Base-by-base conservation (phyloP, 148 eudicot genomes). In the Cornus florida region DNA sequence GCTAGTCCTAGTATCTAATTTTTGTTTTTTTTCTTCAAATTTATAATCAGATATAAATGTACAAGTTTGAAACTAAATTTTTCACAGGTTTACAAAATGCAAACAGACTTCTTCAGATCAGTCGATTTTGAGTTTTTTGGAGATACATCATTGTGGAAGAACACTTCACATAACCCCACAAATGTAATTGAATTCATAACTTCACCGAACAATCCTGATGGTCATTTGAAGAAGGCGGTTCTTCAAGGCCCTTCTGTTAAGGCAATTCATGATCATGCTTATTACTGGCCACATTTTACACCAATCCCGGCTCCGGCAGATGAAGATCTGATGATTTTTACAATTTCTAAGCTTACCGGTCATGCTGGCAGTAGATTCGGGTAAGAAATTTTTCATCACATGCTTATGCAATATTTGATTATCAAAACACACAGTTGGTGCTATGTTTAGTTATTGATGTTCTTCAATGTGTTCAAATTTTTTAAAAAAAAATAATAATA, bases 361-460 rank as follows among this genome's bases (percentile, higher is more conserved):
- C 92, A 91, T 77, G 94, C 92, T n/a, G 94, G 94, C 38, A 79
- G 82, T 13, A 72, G 94, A 83, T 91, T 91, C 35, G 92, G 94
- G 92, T 91, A 82, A 67, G 62, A 57, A 62, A 74, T 20, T 1
- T 0, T 3, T 60, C 10, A 62, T 43, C 48, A 43, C 48, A 5
- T 43, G 1, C 48, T 43, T 43, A 0, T 43, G 6, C 7, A 3
- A 2, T 62, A 62, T n/a, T 62, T n/a, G n/a, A n/a, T n/a, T n/a
- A n/a, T n/a, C n/a, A n/a, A n/a, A n/a, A n/a, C n/a, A n/a, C n/a
- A n/a, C n/a, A n/a, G n/a, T n/a, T 20, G 22, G 64, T 24, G 7
- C 35, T 12, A 28, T 53, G 35, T 9, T 28, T 16, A 57, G 31
- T 32, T 0, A 32, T 24, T 10, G 2, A 32, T 60, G 50, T 19